Evolutionary conservation across 371 early-diverging fungal genomes (phyloP), one percentile per base, ranked within the genome.

Genomic region (Chytridium lagenaria): DNA sequence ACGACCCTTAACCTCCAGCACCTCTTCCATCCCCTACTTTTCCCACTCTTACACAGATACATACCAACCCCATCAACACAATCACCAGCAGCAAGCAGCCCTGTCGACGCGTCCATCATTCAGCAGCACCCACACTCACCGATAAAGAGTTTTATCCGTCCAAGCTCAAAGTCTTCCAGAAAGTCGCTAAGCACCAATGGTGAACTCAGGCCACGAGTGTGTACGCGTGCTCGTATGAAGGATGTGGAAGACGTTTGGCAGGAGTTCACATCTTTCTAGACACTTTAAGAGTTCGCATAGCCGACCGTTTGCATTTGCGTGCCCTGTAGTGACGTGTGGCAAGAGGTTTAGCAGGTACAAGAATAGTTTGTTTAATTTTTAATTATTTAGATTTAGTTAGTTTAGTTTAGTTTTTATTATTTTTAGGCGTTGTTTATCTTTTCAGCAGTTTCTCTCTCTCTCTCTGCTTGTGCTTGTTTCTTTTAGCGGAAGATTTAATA

Each of bases 221-320:
- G 44, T 61, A 61, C 38, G 15, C 19, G 12, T 61, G 63, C 63
- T 7, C 63, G 3, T 31, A 15, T 31, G 63, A 61, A 34, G 38
- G 63, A 31, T 61, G 63, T 28, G 34, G 7, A 61, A 61, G 63
- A 16, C 2, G 34, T 61, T 61, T 61, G 63, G 63, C 31, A 61
- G 63, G 38, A 36, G 36, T 16, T 19, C 22, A 12, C 63, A 61
- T 34, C 38, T 61, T 3, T 61, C 63, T 15, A 26, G 63, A 28
- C 63, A 61, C 23, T 61, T 15, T 34, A 61, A 61, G 63, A 61
- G 63, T 34, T 30, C 63, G 63, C 63, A 61, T 38, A 61, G 36
- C 36, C 23, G 38, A 34, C 63, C 63, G 63, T 61, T 31, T 38
- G 63, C 63, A 16, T 61, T 61, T 34, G 28, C 33, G 36, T 61